Evolutionary conservation across 1,139 yeast genomes (phyloP).

Genomic region (Hansenula sp.): DNA sequence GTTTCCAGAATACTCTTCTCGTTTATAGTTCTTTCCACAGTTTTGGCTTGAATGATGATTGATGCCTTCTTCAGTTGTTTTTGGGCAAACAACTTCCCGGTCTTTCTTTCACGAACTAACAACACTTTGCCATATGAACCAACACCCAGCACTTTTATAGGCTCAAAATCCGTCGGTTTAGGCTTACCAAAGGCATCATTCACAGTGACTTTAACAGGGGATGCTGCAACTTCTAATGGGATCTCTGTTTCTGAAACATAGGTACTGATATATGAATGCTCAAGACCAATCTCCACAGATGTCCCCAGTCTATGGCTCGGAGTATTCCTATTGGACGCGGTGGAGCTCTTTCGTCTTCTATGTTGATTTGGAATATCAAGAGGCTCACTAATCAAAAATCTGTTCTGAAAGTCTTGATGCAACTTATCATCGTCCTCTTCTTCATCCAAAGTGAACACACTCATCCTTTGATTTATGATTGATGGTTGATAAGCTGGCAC

Average conservation of each 20-base stretch:
- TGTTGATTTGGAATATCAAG: constrained; percentile 9
- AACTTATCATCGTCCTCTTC: constrained; percentile 11
- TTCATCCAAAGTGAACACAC: constrained; percentile 20
- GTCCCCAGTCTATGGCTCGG: constrained; percentile 34
- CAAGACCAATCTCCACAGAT: constrained; percentile 45
- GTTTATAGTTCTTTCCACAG: constrained; percentile 21
- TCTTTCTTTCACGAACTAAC: constrained; percentile 61
- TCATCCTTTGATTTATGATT: constrained; percentile 10
- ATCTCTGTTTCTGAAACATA: neutral
- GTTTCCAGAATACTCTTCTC: constrained; percentile 69
- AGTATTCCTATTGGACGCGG: constrained; percentile 33
- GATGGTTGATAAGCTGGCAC: too few relatives aligned
- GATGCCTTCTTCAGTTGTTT: constrained; percentile 84
- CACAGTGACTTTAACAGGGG: neutral
- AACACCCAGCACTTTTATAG: constrained; percentile 78
- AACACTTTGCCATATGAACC: constrained; percentile 93
- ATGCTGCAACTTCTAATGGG: neutral
- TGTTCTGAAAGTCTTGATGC: constrained; percentile 16
- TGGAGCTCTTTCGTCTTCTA: constrained; percentile 25
- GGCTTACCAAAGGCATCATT: constrained; percentile 15
- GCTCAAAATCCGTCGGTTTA: constrained; percentile 61
- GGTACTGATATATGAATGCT: constrained; percentile 25
- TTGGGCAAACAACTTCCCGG: constrained; percentile 79
- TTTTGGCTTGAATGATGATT: constrained; percentile 40
- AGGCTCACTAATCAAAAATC: constrained; percentile 14